These are phyloP conservation scores for Aspergillus sparsus DNA, from an alignment of 495 filamentous ascomycete species.

Conservation along the genomic window DNA sequence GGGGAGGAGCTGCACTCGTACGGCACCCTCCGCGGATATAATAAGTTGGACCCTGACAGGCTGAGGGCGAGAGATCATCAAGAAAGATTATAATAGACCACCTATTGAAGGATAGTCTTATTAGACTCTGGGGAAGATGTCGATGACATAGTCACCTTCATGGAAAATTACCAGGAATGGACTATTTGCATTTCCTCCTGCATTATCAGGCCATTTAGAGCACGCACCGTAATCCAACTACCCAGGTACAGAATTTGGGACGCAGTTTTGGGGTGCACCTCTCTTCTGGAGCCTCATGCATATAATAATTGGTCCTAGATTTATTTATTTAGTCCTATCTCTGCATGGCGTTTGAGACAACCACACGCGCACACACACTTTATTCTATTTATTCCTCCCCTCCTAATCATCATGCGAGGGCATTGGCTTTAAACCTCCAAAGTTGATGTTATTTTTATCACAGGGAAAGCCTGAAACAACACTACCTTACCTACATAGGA, in stretches of 20 bases:
- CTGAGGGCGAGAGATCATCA: not conserved
- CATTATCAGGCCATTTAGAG: not conserved
- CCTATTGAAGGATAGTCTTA: not conserved
- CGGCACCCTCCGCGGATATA: too few species aligned
- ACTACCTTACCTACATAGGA: not conserved
- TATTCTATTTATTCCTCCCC: too few species aligned
- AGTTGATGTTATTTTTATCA: not conserved
- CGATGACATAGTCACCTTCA: not conserved
- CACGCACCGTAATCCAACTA: not conserved
- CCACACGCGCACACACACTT: too few species aligned
- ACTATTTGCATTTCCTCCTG: slow-evolving; percentile 6
- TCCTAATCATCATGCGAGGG: too few species aligned
- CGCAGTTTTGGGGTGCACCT: not conserved
- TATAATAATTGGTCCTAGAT: too few species aligned
- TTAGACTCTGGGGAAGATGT: not conserved
- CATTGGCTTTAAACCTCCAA: too few species aligned
- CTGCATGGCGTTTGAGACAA: too few species aligned
- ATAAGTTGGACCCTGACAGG: not conserved
- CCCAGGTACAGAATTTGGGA: not conserved
- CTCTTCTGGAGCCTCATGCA: slow-evolving; percentile 1
- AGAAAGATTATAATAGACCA: not conserved
- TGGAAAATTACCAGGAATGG: slow-evolving; percentile 1
- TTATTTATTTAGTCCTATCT: too few species aligned
- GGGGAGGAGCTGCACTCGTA: not conserved
- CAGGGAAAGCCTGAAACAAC: slow-evolving; percentile 2